Conservation (phyloP, 106 monocot genomes). For the Dioscorea alata region DNA sequence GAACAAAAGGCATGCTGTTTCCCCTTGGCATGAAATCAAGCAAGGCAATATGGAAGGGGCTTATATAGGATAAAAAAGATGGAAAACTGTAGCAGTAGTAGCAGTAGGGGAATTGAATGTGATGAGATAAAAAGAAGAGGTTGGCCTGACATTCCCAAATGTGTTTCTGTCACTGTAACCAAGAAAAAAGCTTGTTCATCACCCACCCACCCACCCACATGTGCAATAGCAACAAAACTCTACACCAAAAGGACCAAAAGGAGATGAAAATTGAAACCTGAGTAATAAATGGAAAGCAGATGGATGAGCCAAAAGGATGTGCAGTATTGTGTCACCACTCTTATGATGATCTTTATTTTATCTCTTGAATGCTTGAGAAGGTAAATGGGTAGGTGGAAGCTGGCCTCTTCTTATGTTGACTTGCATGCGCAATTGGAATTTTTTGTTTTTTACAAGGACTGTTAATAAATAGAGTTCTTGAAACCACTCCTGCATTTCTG, state of each 20-base stretch:
- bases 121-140: conserved; percentile 3
- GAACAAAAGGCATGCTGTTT: conserved; percentile 2
- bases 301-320: background rate
- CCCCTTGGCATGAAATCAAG: background rate
- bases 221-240: conserved; percentile 1
- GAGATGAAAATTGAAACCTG: background rate
- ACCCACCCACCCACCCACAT: background rate
- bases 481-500: too few relatives aligned
- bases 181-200: background rate
- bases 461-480: conserved; percentile 7
- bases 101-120: background rate
- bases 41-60: background rate
- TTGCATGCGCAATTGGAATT: background rate
- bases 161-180: background rate
- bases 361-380: background rate
- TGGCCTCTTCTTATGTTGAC: background rate
- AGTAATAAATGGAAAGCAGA: background rate
- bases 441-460: background rate
- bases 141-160: conserved; percentile 20
- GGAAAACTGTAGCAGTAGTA: background rate
- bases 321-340: background rate
- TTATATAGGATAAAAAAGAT: conserved; percentile 14
- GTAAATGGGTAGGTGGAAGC: background rate
- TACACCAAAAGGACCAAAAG: background rate
- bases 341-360: background rate